These are phyloP conservation scores for Vigna reflexopilosa DNA, from an alignment of 306 rosid species.

Conservation along the genomic window DNA sequence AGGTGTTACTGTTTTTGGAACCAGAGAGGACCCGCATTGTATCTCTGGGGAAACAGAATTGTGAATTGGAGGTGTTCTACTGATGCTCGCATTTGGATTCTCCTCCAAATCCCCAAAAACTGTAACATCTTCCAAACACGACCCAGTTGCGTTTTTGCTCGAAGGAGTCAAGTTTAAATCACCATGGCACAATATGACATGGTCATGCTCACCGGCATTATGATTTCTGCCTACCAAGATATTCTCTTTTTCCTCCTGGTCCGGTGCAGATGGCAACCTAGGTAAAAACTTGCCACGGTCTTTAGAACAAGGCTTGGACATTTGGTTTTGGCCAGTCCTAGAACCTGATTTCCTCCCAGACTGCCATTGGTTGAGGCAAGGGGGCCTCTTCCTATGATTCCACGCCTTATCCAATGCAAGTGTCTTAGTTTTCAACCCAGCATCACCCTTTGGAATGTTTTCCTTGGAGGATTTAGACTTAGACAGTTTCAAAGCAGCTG, in stretches of 20 bases:
- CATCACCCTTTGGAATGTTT: slow-evolving; percentile 50
- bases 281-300: slow-evolving; percentile 34
- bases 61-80: slow-evolving; percentile 76
- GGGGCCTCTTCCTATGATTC: slow-evolving; percentile 51
- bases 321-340: slow-evolving; percentile 50
- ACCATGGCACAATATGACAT: slow-evolving; percentile 36
- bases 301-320: slow-evolving; percentile 50
- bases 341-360: slow-evolving; percentile 59
- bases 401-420: slow-evolving; percentile 37
- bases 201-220: slow-evolving; percentile 41
- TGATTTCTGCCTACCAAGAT: slow-evolving; percentile 43
- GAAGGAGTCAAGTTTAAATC: slow-evolving; percentile 58
- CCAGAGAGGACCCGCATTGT: slow-evolving; percentile 64
- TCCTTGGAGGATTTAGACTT: slow-evolving; percentile 56
- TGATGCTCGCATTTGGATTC: slow-evolving; percentile 46
- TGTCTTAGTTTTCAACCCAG: slow-evolving; percentile 41
- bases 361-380: slow-evolving; percentile 70
- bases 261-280: slow-evolving; percentile 45
- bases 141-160: slow-evolving; percentile 49
- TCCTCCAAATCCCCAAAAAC: slow-evolving; percentile 47
- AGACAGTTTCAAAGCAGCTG: slow-evolving; percentile 43
- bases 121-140: slow-evolving; percentile 38
- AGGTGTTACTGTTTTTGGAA: slow-evolving; percentile 54
- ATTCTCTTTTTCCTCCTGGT: slow-evolving; percentile 48
- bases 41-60: slow-evolving; percentile 84